Percentiles rank a stretch among this genome's conserved stretches.
Conservation (phyloP, 768 basidiomycete species). For the Clathrus columnatus region DNA sequence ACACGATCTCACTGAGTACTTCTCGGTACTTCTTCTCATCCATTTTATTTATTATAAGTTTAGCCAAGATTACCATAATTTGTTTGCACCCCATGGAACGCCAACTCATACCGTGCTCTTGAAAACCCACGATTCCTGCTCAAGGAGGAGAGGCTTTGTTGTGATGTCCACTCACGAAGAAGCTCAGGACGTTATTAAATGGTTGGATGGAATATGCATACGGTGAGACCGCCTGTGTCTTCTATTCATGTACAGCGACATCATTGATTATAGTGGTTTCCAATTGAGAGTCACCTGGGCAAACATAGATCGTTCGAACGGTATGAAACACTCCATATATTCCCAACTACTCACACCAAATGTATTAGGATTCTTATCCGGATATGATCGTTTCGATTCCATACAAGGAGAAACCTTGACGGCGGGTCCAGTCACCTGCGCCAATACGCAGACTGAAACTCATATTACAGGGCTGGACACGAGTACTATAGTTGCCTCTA, state of each 20-base stretch:
- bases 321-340: background rate
- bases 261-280: background rate
- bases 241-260: background rate
- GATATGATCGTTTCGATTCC: constrained; percentile 6
- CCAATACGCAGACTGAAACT: background rate
- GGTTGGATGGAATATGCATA: constrained; percentile 57
- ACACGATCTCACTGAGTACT: constrained; percentile 71
- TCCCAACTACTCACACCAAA: background rate
- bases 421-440: background rate
- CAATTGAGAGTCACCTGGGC: constrained; percentile 10
- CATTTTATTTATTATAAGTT: constrained; percentile 23
- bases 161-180: constrained; percentile 72
- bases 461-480: constrained; percentile 3
- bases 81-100: constrained; percentile 54
- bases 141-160: constrained; percentile 73
- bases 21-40: constrained; percentile 3
- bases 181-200: constrained; percentile 59
- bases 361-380: constrained; percentile 4
- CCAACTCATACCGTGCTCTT: constrained; percentile 74
- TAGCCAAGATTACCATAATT: constrained; percentile 48
- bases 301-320: constrained; percentile 10
- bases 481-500: constrained; percentile 45
- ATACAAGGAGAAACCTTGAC: background rate
- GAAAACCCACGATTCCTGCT: constrained; percentile 77
- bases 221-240: constrained; percentile 36